Conservation (phyloP, 2,329 filamentous ascomycete species). For the Massarina eburnea region DNA sequence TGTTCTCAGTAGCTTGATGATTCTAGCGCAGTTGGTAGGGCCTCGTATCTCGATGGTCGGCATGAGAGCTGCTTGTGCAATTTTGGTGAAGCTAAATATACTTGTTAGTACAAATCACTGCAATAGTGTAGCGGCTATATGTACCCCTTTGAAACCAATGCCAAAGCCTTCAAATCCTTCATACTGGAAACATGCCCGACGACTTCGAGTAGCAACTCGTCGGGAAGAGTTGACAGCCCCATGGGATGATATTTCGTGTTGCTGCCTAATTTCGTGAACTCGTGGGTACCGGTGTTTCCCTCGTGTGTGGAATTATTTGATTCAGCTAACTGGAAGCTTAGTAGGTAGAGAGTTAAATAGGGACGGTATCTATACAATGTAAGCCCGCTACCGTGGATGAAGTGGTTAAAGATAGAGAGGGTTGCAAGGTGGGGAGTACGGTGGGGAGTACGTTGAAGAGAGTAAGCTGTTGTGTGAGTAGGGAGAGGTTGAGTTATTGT, state of each 20-base stretch:
- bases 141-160: background rate
- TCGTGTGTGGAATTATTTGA: background rate
- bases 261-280: background rate
- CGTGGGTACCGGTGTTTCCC: too few species aligned
- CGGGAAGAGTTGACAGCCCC: background rate
- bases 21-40: background rate
- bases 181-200: background rate
- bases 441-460: too few species aligned
- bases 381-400: too few species aligned
- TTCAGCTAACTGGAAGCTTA: too few species aligned
- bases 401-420: too few species aligned
- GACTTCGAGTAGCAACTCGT: background rate
- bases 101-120: background rate
- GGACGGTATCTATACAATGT: too few species aligned
- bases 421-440: too few species aligned
- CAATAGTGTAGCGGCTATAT: background rate
- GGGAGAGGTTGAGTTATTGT: too few species aligned
- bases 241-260: background rate
- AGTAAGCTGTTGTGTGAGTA: too few species aligned
- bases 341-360: too few species aligned
- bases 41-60: background rate
- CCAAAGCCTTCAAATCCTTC: background rate
- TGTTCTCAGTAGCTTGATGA: background rate
- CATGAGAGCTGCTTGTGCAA: background rate
- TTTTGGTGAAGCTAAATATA: background rate